Evolutionary conservation across 1,284 basidiomycete species (phyloP).

Genomic region (Fistulinella staudtii): DNA sequence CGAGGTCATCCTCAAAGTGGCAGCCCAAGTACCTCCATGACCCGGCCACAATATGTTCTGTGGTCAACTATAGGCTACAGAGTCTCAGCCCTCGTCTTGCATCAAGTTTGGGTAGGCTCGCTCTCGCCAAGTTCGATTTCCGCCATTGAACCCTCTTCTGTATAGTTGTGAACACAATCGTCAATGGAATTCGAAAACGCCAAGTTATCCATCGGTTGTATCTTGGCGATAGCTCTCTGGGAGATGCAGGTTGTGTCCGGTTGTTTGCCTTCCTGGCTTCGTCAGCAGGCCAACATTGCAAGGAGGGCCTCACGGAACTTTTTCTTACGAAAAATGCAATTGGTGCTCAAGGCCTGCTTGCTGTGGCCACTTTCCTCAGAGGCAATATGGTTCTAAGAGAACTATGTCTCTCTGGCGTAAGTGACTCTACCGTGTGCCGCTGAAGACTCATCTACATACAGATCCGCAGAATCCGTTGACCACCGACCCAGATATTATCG

Average conservation of each 20-base stretch:
- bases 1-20: slow-evolving; percentile 22
- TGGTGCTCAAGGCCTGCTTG: slow-evolving; percentile 50
- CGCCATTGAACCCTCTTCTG: not conserved
- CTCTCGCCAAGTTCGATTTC: not conserved
- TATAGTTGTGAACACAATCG: slow-evolving; percentile 25
- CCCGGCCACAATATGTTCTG: slow-evolving; percentile 31
- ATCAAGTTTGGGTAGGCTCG: slow-evolving; percentile 23
- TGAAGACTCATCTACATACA: slow-evolving; percentile 2
- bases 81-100: slow-evolving; percentile 30
- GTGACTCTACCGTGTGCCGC: slow-evolving; percentile 34
- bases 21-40: slow-evolving; percentile 20
- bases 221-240: slow-evolving; percentile 29
- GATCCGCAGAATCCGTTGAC: slow-evolving; percentile 27
- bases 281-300: slow-evolving; percentile 41
- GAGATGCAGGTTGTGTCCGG: slow-evolving; percentile 51
- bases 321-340: slow-evolving; percentile 56
- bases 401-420: slow-evolving; percentile 57
- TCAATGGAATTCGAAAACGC: slow-evolving; percentile 28
- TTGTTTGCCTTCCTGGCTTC: slow-evolving; percentile 56
- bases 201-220: slow-evolving; percentile 29
- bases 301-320: slow-evolving; percentile 46
- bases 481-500: slow-evolving; percentile 22
- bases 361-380: slow-evolving; percentile 50
- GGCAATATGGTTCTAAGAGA: slow-evolving; percentile 45
- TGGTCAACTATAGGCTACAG: slow-evolving; percentile 20